Conservation (phyloP, 805 yeast species). For the Nakazawaea pomicola region DNA sequence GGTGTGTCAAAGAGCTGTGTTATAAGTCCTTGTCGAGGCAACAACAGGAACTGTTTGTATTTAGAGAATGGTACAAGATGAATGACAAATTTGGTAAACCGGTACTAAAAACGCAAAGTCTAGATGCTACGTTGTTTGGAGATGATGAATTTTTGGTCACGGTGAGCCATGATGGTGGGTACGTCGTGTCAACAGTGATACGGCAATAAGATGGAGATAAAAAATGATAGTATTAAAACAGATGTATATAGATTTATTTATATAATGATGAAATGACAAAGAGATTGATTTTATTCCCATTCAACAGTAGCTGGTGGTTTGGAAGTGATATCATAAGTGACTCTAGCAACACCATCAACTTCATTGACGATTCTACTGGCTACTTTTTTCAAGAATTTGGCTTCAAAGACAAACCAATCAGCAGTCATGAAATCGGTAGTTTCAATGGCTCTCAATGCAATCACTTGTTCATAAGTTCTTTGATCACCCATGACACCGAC, state of each 20-base stretch:
- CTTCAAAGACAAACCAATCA: conserved; percentile 96
- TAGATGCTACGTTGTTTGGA: conserved; percentile 14
- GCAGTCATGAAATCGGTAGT: conserved; percentile 99
- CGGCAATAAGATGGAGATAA: conserved; percentile 21
- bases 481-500: conserved; percentile 99
- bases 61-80: conserved; percentile 55
- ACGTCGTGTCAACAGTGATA: conserved; percentile 49
- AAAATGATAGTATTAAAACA: neutral
- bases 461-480: conserved; percentile 98
- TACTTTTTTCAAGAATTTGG: conserved; percentile 84
- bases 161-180: conserved; percentile 62
- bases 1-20: conserved; percentile 77
- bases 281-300: conserved; percentile 63
- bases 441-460: conserved; percentile 97
- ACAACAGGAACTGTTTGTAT: conserved; percentile 49
- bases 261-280: no score
- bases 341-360: conserved; percentile 98
- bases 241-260: conserved; percentile 3
- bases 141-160: conserved; percentile 48
- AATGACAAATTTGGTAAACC: conserved; percentile 39
- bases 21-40: conserved; percentile 49
- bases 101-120: conserved; percentile 28
- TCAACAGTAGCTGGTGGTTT: conserved; percentile 99
- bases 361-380: conserved; percentile 97
- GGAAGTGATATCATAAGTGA: conserved; percentile 96